These are phyloP conservation scores for Vigna radiata DNA, from an alignment of 306 rosid species.

Conservation along the genomic window DNA sequence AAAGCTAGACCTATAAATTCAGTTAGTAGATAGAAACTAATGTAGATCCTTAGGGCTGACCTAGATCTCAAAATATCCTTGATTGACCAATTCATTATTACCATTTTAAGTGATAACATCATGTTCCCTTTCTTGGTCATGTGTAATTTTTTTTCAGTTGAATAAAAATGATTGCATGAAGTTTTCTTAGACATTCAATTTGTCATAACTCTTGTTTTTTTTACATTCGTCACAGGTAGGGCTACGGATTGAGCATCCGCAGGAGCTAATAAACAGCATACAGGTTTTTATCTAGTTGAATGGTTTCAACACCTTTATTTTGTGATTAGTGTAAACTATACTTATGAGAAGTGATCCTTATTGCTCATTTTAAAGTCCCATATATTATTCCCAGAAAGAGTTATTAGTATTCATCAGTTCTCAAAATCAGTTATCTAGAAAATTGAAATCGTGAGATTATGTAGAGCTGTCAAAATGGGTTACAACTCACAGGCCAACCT, in stretches of 20 bases:
- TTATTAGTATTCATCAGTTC: neutral
- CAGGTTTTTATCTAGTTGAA: conserved; percentile 65
- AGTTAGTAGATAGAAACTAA: neutral
- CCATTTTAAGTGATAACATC: conserved; percentile 14
- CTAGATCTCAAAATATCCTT: neutral
- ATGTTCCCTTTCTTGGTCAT: conserved; percentile 31
- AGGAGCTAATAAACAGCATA: conserved; percentile 79
- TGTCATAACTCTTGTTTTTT: conserved; percentile 26
- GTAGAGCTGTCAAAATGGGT: too few relatives aligned
- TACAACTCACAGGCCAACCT: too few relatives aligned
- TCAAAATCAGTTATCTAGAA: neutral
- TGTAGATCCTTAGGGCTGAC: neutral
- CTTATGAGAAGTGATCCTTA: neutral
- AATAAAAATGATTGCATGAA: conserved; percentile 32
- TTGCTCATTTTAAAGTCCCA: neutral
- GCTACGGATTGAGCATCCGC: conserved; percentile 96
- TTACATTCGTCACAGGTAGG: conserved; percentile 73
- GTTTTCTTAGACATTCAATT: conserved; percentile 30
- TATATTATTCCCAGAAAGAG: neutral
- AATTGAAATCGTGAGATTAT: neutral
- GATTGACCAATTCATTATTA: conserved; percentile 23
- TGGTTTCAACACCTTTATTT: conserved; percentile 33
- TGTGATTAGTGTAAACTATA: neutral
- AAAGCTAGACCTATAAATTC: neutral
- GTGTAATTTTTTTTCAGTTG: conserved; percentile 15